Evolutionary conservation across 345 rosid genomes (phyloP).

Genomic region (Lagerstroemia speciosa): DNA sequence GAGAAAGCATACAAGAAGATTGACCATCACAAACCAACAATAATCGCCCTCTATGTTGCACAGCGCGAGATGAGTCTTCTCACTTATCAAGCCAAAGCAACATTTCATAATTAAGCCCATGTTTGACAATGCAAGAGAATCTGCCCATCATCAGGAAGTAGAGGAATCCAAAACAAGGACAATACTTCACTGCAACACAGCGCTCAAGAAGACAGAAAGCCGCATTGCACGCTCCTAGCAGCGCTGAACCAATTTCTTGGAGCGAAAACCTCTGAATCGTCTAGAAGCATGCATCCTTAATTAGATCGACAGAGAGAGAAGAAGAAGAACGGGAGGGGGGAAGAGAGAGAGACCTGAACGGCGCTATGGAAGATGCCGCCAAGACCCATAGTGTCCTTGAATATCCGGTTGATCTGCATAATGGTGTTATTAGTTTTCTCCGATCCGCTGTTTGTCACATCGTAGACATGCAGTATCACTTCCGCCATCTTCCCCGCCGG

Average conservation of each 20-base stretch:
- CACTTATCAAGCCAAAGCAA: no score
- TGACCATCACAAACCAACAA: not conserved
- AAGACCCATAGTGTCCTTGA: conserved; percentile 85
- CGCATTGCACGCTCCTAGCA: not conserved
- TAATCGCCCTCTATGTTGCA: not conserved
- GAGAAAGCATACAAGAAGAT: not conserved
- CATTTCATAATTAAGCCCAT: not conserved
- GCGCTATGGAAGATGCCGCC: conserved; percentile 99
- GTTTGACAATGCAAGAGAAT: no score
- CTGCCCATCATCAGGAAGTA: no score
- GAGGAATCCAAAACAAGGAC: no score
- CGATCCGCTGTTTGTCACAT: conserved; percentile 94
- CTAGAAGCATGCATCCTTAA: not conserved
- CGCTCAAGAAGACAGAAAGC: no score
- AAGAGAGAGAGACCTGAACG: conserved; percentile 50
- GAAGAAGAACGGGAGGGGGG: no score
- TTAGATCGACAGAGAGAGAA: not conserved
- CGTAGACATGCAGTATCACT: conserved; percentile 76
- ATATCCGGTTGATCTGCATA: conserved; percentile 83
- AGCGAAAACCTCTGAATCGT: not conserved
- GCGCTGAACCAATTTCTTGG: not conserved
- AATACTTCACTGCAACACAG: no score
- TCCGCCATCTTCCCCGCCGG: conserved; percentile 47
- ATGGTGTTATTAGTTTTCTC: conserved; percentile 90
- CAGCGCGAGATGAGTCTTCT: no score